Conservation (phyloP, 768 basidiomycete genomes). For the Tylopilus balloui region DNA sequence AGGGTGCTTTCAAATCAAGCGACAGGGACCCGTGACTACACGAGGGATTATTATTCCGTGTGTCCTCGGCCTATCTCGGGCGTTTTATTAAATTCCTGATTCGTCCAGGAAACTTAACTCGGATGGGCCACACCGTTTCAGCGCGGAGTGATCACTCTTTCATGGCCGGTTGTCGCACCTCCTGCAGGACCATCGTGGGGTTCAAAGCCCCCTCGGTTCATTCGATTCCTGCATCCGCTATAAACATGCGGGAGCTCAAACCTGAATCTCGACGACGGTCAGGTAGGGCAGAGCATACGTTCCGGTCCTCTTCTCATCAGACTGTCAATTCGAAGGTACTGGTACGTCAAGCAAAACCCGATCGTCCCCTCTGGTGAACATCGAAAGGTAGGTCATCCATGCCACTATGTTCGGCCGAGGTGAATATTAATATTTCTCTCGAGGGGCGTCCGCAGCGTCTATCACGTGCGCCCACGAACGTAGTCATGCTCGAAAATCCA, state of each 20-base stretch:
- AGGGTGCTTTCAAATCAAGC: background rate
- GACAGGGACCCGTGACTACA: background rate
- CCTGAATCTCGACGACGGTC: background rate
- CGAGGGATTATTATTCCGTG: background rate
- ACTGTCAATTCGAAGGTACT: background rate
- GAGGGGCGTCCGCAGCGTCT: background rate
- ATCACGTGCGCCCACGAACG: background rate
- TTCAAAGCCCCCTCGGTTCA: background rate
- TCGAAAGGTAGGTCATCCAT: background rate
- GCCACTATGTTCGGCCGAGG: slow-evolving; percentile 11
- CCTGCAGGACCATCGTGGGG: background rate
- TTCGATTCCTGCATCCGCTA: background rate
- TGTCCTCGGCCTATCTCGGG: slow-evolving; percentile 7
- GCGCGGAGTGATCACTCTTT: slow-evolving; percentile 1
- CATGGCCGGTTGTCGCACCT: background rate
- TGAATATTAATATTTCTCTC: slow-evolving; percentile 2
- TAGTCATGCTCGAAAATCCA: background rate
- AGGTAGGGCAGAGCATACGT: background rate
- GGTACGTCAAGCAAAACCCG: background rate
- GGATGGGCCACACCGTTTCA: slow-evolving; percentile 3
- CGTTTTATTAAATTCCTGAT: background rate
- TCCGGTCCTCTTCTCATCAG: background rate
- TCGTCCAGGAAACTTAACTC: background rate
- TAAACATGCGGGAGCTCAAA: background rate
- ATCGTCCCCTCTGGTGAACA: background rate